A percentile compares a stretch with the other conserved stretches of the same genome.
Evolutionary conservation across 306 rosid species (phyloP).

Genomic region (Datisca glomerata): DNA sequence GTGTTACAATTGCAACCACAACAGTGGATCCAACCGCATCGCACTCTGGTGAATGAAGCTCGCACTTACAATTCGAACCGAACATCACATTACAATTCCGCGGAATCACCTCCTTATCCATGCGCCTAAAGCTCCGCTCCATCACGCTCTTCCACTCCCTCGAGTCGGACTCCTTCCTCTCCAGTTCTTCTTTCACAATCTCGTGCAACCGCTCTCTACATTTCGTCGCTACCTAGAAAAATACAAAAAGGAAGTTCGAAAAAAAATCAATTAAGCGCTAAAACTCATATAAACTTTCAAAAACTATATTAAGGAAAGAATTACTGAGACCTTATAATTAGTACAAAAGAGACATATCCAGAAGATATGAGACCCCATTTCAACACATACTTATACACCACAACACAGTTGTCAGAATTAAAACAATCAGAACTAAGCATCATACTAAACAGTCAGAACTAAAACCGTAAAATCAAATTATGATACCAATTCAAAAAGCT

Average conservation of each 20-base stretch:
- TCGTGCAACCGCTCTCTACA: constrained; percentile 45
- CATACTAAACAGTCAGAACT: no score
- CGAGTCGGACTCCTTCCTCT: constrained; percentile 1
- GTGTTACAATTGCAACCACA: constrained; percentile 32
- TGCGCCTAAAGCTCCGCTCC: constrained; percentile 41
- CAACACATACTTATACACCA: no score
- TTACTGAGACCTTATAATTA: no score
- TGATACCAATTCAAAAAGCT: not conserved
- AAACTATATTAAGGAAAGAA: no score
- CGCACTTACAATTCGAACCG: constrained; percentile 33
- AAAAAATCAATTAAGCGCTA: no score
- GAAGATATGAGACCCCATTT: no score
- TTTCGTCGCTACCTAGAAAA: constrained; percentile 35
- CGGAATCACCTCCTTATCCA: constrained; percentile 40
- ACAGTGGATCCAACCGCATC: constrained; percentile 64
- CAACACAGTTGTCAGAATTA: no score
- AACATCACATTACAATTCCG: constrained; percentile 10
- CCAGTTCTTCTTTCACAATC: constrained; percentile 41
- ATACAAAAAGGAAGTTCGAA: not conserved
- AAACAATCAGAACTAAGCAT: not conserved
- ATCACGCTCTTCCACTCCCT: constrained; percentile 28
- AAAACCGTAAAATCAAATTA: no score
- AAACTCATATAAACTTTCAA: no score
- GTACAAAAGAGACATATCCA: no score
- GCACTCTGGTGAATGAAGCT: constrained; percentile 43